Percentiles rank a stretch among this genome's conserved stretches.
Evolutionary conservation across 192 early-diverging fungal species (phyloP).

Genomic region (Chytriomyces sp.): DNA sequence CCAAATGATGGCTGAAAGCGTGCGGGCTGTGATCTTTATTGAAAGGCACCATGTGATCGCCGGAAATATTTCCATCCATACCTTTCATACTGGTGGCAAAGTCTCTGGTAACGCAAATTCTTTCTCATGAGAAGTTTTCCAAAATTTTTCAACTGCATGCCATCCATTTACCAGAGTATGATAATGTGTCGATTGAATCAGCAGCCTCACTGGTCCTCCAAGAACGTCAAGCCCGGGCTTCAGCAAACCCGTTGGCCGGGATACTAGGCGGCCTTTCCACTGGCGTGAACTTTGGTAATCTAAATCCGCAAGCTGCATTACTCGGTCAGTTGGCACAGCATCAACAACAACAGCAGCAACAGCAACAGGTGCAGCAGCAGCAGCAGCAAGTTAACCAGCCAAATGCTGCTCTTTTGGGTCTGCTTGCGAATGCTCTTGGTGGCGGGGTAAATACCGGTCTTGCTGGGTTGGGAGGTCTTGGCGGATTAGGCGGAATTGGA

Average conservation of each 20-base stretch:
- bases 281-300: constrained; percentile 26
- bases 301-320: constrained; percentile 1
- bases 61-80: constrained; percentile 46
- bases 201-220: constrained; percentile 45
- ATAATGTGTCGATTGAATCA: constrained; percentile 43
- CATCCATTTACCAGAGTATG: constrained; percentile 44
- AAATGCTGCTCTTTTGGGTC: constrained; percentile 19
- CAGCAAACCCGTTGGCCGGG: constrained; percentile 18
- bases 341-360: constrained; percentile 20
- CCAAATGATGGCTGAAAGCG: constrained; percentile 54
- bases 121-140: neutral
- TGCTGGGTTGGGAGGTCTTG: constrained; percentile 31
- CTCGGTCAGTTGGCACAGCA: constrained; percentile 2
- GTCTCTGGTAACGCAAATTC: constrained; percentile 41
- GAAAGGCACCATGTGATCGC: constrained; percentile 44
- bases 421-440: constrained; percentile 36
- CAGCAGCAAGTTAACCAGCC: constrained; percentile 17
- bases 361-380: neutral
- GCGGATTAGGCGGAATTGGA: constrained; percentile 11
- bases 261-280: constrained; percentile 35
- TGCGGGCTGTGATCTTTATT: constrained; percentile 51
- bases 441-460: constrained; percentile 5
- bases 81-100: constrained; percentile 42
- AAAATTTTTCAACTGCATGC: neutral
- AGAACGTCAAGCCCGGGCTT: constrained; percentile 38